Evolutionary conservation across 495 filamentous ascomycete species (phyloP).

Genomic region (Astrothelium subdiscretum): DNA sequence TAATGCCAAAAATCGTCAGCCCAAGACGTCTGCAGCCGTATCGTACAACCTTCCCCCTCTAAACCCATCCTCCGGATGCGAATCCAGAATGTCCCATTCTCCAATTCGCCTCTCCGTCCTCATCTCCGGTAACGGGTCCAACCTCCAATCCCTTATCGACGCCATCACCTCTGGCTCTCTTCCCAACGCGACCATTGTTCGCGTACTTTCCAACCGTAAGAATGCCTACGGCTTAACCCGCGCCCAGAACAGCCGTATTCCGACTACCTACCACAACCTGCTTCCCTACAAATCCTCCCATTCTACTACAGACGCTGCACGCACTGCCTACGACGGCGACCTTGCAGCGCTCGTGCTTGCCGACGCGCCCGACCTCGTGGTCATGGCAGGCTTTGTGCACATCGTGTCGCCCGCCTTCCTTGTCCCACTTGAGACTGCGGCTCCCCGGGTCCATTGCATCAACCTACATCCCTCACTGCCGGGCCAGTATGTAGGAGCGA

Average conservation of each 20-base stretch:
- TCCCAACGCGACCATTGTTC: slow-evolving; percentile 52
- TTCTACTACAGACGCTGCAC: slow-evolving; percentile 25
- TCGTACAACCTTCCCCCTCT: not conserved
- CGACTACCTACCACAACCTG: slow-evolving; percentile 79
- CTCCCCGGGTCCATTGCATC: slow-evolving; percentile 54
- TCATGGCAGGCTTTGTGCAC: slow-evolving; percentile 64
- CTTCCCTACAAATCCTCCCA: slow-evolving; percentile 46
- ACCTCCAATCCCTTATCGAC: slow-evolving; percentile 86
- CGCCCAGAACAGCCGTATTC: slow-evolving; percentile 57
- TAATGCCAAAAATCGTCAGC: not conserved
- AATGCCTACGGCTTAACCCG: slow-evolving; percentile 67
- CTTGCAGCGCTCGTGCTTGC: slow-evolving; percentile 59
- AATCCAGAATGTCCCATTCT: not conserved
- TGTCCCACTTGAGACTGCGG: slow-evolving; percentile 42
- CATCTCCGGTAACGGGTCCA: slow-evolving; percentile 73
- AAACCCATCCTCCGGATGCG: not conserved
- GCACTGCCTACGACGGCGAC: slow-evolving; percentile 66
- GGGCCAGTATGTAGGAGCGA: slow-evolving; percentile 63
- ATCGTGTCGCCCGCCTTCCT: slow-evolving; percentile 55
- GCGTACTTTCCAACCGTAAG: slow-evolving; percentile 74
- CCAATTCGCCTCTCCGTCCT: slow-evolving; percentile 45
- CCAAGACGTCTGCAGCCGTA: no score
- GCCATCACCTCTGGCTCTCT: slow-evolving; percentile 40
- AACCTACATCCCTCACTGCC: slow-evolving; percentile 80
- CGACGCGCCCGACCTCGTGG: slow-evolving; percentile 59